Conservation (phyloP, 306 rosid genomes). For the Cicer yamashitae region DNA sequence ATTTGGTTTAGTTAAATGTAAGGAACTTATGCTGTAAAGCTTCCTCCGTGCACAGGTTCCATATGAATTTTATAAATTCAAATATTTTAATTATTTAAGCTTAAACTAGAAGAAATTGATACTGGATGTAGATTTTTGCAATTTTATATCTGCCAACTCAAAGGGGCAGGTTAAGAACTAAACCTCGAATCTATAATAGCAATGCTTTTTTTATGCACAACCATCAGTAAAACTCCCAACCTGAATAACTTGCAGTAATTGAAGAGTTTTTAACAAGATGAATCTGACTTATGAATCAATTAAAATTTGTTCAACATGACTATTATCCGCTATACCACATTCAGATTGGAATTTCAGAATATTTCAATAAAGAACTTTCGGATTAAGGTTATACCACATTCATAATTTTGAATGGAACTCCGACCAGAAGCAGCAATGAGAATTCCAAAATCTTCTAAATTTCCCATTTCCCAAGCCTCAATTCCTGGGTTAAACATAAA, state of each 20-base stretch:
- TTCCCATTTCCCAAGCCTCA: constrained; percentile 85
- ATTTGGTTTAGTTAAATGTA: constrained; percentile 17
- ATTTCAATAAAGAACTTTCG: constrained; percentile 17
- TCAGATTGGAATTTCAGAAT: constrained; percentile 22
- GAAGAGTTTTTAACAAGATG: constrained; percentile 9
- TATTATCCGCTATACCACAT: neutral
- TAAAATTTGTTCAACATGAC: constrained; percentile 15
- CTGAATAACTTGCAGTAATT: constrained; percentile 15
- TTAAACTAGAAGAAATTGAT: constrained; percentile 1
- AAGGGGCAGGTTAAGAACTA: constrained; percentile 15
- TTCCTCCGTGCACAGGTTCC: neutral
- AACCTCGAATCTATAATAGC: neutral
- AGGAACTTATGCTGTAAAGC: neutral
- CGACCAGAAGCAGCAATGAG: constrained; percentile 87
- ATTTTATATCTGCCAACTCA: neutral
- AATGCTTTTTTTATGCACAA: constrained; percentile 22
- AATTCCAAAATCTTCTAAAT: constrained; percentile 73
- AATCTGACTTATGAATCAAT: constrained; percentile 15
- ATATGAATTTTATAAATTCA: neutral
- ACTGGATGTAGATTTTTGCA: constrained; percentile 3
- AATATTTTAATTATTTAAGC: constrained; percentile 6
- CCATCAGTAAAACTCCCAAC: constrained; percentile 6
- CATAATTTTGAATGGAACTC: constrained; percentile 90
- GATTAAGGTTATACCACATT: constrained; percentile 72
- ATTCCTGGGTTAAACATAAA: constrained; percentile 63